A percentile compares a stretch with the other conserved stretches of the same genome.
These are phyloP conservation scores for Penicillium sp. DNA, from an alignment of 2,329 filamentous ascomycete genomes.

Conservation along the genomic window DNA sequence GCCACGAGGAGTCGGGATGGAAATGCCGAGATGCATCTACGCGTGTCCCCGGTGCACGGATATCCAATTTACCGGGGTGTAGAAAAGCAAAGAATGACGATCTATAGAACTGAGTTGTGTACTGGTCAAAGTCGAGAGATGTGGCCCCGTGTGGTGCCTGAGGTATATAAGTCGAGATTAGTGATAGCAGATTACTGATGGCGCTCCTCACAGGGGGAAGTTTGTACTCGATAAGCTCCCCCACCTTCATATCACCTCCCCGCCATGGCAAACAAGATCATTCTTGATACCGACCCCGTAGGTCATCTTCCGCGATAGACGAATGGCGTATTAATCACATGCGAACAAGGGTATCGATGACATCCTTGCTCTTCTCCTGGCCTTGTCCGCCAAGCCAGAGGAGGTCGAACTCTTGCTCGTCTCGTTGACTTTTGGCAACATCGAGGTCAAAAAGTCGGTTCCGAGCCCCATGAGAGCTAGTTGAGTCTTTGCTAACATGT, in stretches of 20 bases:
- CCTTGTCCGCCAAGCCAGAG: slow-evolving; percentile 74
- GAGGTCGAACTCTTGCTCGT: slow-evolving; percentile 84
- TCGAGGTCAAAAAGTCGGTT: slow-evolving; percentile 73
- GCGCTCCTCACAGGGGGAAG: neutral
- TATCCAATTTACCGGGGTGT: neutral
- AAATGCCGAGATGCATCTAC: neutral
- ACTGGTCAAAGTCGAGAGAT: neutral
- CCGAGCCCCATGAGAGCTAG: neutral
- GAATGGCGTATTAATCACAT: neutral
- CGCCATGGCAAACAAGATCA: slow-evolving; percentile 70
- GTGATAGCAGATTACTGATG: neutral
- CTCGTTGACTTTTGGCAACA: slow-evolving; percentile 91
- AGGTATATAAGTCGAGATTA: slow-evolving; percentile 6
- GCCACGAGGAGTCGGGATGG: slow-evolving; percentile 20
- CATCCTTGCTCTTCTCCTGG: slow-evolving; percentile 81
- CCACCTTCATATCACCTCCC: neutral
- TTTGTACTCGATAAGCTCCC: slow-evolving; percentile 2
- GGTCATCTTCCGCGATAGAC: slow-evolving; percentile 9
- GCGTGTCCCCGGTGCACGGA: neutral
- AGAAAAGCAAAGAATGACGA: neutral
- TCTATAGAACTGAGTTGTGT: neutral
- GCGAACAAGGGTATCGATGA: slow-evolving; percentile 74
- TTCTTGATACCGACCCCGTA: slow-evolving; percentile 96
- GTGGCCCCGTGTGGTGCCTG: slow-evolving; percentile 3
- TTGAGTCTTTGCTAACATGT: neutral